These are phyloP conservation scores for Strobilomyces confusus DNA, from an alignment of 768 basidiomycete species.

Conservation along the genomic window DNA sequence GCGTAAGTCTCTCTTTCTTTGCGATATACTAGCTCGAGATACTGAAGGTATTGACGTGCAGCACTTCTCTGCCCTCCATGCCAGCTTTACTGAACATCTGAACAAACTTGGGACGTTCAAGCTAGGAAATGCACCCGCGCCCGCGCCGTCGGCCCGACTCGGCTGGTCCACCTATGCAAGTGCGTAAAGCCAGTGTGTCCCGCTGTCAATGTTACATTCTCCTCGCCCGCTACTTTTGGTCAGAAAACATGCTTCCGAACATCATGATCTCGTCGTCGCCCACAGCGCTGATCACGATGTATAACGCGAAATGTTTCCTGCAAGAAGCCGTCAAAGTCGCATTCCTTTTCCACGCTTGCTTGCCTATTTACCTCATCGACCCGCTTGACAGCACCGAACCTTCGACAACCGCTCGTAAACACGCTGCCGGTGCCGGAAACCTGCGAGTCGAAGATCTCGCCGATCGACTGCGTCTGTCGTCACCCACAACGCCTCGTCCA, in stretches of 20 bases:
- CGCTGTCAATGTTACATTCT: background rate
- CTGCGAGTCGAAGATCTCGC: slow-evolving; percentile 80
- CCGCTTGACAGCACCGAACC: slow-evolving; percentile 73
- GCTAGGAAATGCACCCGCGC: slow-evolving; percentile 42
- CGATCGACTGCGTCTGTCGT: slow-evolving; percentile 48
- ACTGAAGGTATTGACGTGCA: slow-evolving; percentile 26
- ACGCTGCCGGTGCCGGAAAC: slow-evolving; percentile 66
- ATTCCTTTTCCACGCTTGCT: background rate
- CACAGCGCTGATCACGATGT: too few relatives aligned
- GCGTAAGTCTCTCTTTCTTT: slow-evolving; percentile 46
- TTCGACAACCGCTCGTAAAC: slow-evolving; percentile 69
- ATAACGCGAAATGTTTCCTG: slow-evolving; percentile 86
- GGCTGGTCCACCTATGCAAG: slow-evolving; percentile 40
- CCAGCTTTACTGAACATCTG: slow-evolving; percentile 68
- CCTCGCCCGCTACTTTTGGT: too few relatives aligned
- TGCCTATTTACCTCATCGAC: background rate
- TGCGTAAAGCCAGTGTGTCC: slow-evolving; percentile 65
- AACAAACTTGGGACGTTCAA: slow-evolving; percentile 71
- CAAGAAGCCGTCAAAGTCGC: slow-evolving; percentile 74
- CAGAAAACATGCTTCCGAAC: slow-evolving; percentile 83
- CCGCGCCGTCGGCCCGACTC: slow-evolving; percentile 39
- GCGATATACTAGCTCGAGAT: background rate
- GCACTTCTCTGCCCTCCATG: slow-evolving; percentile 76
- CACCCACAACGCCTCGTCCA: background rate
- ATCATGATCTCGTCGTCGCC: slow-evolving; percentile 96